Evolutionary conservation across 306 rosid genomes (phyloP), one percentile per base, ranked within the genome.

Genomic region (Comarum palustre): DNA sequence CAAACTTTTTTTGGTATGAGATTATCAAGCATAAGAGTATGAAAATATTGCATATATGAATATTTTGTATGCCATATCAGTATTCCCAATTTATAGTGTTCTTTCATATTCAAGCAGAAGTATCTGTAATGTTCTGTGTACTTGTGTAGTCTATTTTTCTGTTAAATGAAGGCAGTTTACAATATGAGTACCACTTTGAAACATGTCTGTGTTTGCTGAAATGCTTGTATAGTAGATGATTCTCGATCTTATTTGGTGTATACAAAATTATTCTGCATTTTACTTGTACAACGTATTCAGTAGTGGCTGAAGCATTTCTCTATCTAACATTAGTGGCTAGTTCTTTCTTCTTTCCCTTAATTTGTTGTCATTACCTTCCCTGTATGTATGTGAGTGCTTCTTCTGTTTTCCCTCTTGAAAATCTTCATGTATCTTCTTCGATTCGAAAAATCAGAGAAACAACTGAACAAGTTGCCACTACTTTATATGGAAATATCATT

Each of bases 1-100:
- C 66, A 73, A 73, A 48, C 85, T 75, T 58, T 72, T 71, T 54
- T 71, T 77, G 75, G 82, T 78, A 67, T 43, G 68, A 66, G 78
- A 82, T 78, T 75, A 77, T 66, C n/a, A 42, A 43, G 20, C 54
- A 10, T 58, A n/a, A n/a, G n/a, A n/a, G n/a, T n/a, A n/a, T n/a
- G n/a, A n/a, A n/a, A n/a, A n/a, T n/a, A n/a, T n/a, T n/a, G n/a
- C n/a, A n/a, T n/a, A n/a, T n/a, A n/a, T n/a, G n/a, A n/a, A 54
- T 51, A 22, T 61, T 75, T 75, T 41, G 63, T 25, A 27, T 78
- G 50, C 51, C 75, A 73, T 32, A 64, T 54, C 66, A 52, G 51
- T 22, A 36, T 42, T 19, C 24, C 32, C 48, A 39, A 31, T n/a
- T n/a, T 64, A 3, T 10, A 39, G 8, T 39, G 8, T 38, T 14